A percentile compares a stretch with the other conserved stretches of the same genome.
phyloP scores from a whole-genome alignment of 176 grass and related monocot species.

The Coix lacrymajobi region DNA sequence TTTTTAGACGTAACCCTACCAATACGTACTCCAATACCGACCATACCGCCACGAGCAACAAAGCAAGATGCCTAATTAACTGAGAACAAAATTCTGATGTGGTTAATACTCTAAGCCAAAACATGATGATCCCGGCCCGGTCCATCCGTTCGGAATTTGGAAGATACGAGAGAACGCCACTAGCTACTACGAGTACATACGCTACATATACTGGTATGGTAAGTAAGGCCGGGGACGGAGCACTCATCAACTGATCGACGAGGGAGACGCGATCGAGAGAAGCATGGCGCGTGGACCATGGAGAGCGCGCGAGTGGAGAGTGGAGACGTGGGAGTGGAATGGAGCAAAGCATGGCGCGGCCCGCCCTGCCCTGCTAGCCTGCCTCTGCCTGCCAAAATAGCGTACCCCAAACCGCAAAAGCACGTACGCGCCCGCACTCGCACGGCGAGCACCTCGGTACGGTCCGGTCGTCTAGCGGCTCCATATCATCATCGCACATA shows the following conservation, averaged over 20 bases:
- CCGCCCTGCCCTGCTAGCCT: background rate
- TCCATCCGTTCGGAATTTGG: background rate
- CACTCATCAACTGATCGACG: background rate
- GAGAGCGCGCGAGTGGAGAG: background rate
- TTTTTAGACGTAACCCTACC: background rate
- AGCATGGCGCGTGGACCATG: background rate
- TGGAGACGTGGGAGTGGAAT: background rate
- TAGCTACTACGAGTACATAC: background rate
- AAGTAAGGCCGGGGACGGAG: background rate
- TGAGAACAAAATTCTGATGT: background rate
- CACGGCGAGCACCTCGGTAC: background rate
- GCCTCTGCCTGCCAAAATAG: background rate
- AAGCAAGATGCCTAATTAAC: too few relatives aligned
- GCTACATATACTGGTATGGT: too few relatives aligned
- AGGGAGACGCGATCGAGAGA: background rate
- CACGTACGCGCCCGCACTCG: background rate
- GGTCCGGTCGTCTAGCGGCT: background rate
- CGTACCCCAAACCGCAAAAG: background rate
- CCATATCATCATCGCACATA: background rate
- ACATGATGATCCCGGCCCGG: background rate
- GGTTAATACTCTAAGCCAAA: background rate
- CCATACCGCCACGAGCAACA: too few relatives aligned
- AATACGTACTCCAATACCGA: background rate
- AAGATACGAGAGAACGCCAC: background rate
- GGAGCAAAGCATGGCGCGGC: conserved; percentile 16